Evolutionary conservation across 495 filamentous ascomycete genomes (phyloP).

Genomic region (Hyaloscypha hepaticicola): DNA sequence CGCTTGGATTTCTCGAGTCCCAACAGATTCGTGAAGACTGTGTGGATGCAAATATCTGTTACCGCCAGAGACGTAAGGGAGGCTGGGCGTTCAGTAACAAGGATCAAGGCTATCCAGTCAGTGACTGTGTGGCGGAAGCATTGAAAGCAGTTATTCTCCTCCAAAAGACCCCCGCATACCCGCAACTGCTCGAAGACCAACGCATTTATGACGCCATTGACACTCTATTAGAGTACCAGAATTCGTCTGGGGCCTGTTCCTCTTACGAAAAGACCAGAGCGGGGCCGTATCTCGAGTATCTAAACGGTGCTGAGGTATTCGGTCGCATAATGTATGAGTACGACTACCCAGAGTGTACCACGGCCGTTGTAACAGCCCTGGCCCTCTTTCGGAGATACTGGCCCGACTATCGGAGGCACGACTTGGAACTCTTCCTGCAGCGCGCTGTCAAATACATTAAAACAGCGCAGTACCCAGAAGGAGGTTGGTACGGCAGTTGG

Average conservation of each 20-base stretch:
- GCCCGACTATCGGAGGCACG: slow-evolving; percentile 70
- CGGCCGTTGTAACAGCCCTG: slow-evolving; percentile 85
- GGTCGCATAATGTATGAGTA: slow-evolving; percentile 96
- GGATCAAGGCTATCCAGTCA: slow-evolving; percentile 91
- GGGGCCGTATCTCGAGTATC: slow-evolving; percentile 69
- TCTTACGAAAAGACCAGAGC: slow-evolving; percentile 83
- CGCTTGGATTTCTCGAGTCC: slow-evolving; percentile 79
- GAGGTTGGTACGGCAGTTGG: slow-evolving; percentile 94
- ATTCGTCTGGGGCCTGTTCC: slow-evolving; percentile 80
- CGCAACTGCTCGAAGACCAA: slow-evolving; percentile 29
- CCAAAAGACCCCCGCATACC: slow-evolving; percentile 47
- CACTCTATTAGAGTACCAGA: slow-evolving; percentile 89
- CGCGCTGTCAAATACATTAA: slow-evolving; percentile 78
- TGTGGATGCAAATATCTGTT: slow-evolving; percentile 55
- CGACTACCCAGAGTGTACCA: slow-evolving; percentile 94
- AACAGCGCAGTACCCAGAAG: slow-evolving; percentile 70
- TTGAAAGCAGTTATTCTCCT: slow-evolving; percentile 82
- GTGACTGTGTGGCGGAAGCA: slow-evolving; percentile 86
- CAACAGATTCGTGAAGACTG: slow-evolving; percentile 87
- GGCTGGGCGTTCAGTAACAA: slow-evolving; percentile 92
- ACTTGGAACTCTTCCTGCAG: slow-evolving; percentile 66
- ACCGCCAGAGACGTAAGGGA: slow-evolving; percentile 86
- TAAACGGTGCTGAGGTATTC: slow-evolving; percentile 95
- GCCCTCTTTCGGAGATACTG: slow-evolving; percentile 74
- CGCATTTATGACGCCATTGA: slow-evolving; percentile 82